These are phyloP conservation scores for Metarhizium anisopliae DNA, from an alignment of 2,329 filamentous ascomycete species.

Conservation along the genomic window DNA sequence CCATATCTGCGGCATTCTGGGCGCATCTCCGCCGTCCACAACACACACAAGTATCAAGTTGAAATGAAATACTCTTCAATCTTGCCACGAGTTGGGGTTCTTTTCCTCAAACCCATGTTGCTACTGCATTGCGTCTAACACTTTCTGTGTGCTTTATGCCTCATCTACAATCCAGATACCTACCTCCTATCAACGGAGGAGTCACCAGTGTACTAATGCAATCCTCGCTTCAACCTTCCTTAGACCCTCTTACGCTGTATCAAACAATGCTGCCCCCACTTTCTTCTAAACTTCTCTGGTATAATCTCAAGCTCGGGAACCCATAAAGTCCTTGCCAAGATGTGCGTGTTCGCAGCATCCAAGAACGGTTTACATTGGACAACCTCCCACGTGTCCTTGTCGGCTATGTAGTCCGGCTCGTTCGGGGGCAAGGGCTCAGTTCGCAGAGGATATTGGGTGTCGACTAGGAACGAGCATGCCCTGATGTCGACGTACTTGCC, in stretches of 20 bases:
- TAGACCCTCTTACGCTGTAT: slow-evolving; percentile 40
- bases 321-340: slow-evolving; percentile 73
- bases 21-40: no score
- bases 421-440: slow-evolving; percentile 44
- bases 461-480: slow-evolving; percentile 75
- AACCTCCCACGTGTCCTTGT: slow-evolving; percentile 67
- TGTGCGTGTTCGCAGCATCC: slow-evolving; percentile 64
- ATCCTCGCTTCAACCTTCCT: not conserved
- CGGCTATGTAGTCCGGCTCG: slow-evolving; percentile 73
- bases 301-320: slow-evolving; percentile 63
- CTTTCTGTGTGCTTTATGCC: no score
- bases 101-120: no score
- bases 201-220: not conserved
- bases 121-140: no score
- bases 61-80: no score
- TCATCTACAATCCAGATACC: no score
- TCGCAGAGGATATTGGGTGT: slow-evolving; percentile 66
- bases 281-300: slow-evolving; percentile 59
- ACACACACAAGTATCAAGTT: no score
- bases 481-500: slow-evolving; percentile 76
- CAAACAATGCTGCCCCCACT: slow-evolving; percentile 86
- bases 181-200: not conserved
- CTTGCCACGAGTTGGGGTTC: no score
- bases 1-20: no score
- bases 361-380: slow-evolving; percentile 72